phyloP scores from a whole-genome alignment of 306 rosid species.

The Luffa acutangula region DNA sequence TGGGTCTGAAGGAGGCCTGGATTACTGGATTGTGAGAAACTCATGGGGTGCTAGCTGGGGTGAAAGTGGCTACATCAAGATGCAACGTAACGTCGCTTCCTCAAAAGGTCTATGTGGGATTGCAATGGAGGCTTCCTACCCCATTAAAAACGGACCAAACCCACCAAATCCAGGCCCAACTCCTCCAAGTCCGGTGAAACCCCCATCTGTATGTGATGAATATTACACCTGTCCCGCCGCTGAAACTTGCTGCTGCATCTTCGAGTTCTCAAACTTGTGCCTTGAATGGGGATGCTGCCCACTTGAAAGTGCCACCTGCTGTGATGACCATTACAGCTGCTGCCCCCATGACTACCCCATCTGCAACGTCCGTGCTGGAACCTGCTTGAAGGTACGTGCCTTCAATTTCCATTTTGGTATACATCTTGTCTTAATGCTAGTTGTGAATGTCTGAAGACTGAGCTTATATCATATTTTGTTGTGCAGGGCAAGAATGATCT shows the following conservation, averaged over 20 bases:
- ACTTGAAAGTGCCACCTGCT: slow-evolving; percentile 85
- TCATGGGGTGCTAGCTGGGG: slow-evolving; percentile 90
- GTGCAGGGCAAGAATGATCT: slow-evolving; percentile 58
- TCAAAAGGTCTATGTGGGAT: slow-evolving; percentile 59
- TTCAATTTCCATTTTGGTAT: neutral
- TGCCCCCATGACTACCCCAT: slow-evolving; percentile 78
- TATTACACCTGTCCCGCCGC: slow-evolving; percentile 45
- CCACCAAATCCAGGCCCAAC: slow-evolving; percentile 89
- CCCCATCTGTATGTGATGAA: slow-evolving; percentile 67
- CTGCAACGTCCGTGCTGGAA: slow-evolving; percentile 44
- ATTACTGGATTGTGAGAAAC: slow-evolving; percentile 74
- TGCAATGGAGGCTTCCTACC: slow-evolving; percentile 63
- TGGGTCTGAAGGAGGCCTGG: slow-evolving; percentile 57
- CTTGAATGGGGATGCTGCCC: slow-evolving; percentile 92
- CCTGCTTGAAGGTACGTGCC: slow-evolving; percentile 46
- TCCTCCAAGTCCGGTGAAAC: slow-evolving; percentile 78
- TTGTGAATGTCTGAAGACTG: neutral
- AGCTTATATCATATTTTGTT: slow-evolving; percentile 7
- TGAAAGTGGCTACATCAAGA: slow-evolving; percentile 56
- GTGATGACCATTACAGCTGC: slow-evolving; percentile 82
- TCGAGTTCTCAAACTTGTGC: slow-evolving; percentile 33
- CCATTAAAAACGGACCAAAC: slow-evolving; percentile 53
- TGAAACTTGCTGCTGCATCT: slow-evolving; percentile 82
- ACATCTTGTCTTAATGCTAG: neutral
- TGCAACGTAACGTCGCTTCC: slow-evolving; percentile 59